Conservation (phyloP, 192 early-diverging fungal species). For the Phycomyces blakesleeanus region DNA sequence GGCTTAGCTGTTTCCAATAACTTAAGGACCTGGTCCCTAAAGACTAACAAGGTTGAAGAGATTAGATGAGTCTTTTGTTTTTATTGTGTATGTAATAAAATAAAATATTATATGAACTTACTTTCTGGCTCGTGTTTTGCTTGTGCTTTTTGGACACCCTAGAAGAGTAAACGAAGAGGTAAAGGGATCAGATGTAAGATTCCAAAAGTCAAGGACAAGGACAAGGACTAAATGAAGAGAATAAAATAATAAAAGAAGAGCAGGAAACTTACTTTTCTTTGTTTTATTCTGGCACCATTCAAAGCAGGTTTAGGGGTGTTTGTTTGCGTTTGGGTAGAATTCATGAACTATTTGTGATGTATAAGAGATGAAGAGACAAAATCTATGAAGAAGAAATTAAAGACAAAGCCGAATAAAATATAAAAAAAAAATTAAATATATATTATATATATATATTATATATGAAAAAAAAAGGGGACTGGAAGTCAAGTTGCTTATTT, state of each 20-base stretch:
- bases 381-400: neutral
- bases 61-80: neutral
- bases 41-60: constrained; percentile 46
- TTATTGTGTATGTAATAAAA: neutral
- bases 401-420: neutral
- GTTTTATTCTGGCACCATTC: constrained; percentile 67
- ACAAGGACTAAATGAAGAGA: too few species aligned
- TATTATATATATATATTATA: too few species aligned
- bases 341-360: constrained; percentile 31
- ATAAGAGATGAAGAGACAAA: neutral
- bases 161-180: constrained; percentile 6
- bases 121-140: constrained; percentile 63
- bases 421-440: too few species aligned
- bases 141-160: constrained; percentile 64
- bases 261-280: constrained; percentile 62
- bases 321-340: constrained; percentile 44
- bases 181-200: too few species aligned
- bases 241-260: too few species aligned
- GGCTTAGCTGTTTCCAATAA: constrained; percentile 42
- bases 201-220: too few species aligned
- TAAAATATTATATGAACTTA: too few species aligned
- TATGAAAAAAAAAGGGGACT: too few species aligned
- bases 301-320: constrained; percentile 50
- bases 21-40: constrained; percentile 56
- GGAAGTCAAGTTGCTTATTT: too few species aligned